phyloP scores from a whole-genome alignment of 306 rosid genomes.

The Ochetophila trinervis region DNA sequence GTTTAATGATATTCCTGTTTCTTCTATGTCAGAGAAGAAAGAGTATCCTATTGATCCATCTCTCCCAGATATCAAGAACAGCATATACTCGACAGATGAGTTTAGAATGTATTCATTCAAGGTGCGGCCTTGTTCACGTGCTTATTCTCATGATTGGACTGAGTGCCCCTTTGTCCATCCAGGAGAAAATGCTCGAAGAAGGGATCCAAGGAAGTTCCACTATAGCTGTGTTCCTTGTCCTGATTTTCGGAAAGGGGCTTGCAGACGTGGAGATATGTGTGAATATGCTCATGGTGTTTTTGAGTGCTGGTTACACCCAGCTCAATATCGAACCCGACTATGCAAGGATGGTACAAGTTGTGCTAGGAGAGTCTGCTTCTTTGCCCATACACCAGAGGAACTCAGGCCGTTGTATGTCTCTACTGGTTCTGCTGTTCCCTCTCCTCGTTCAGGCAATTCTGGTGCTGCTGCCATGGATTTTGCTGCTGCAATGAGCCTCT shows the following conservation, averaged over 20 bases:
- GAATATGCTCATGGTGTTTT: slow-evolving; percentile 96
- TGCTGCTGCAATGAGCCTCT: slow-evolving; percentile 82
- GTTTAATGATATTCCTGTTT: slow-evolving; percentile 43
- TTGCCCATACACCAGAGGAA: slow-evolving; percentile 86
- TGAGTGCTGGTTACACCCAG: slow-evolving; percentile 98
- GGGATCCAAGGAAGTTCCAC: slow-evolving; percentile 94
- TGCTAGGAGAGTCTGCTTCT: slow-evolving; percentile 86
- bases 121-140: slow-evolving; percentile 94
- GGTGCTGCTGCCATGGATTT: slow-evolving; percentile 74
- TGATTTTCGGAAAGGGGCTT: slow-evolving; percentile 90
- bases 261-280: slow-evolving; percentile 93
- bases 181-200: slow-evolving; percentile 93
- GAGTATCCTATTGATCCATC: slow-evolving; percentile 89
- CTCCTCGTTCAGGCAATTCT: slow-evolving; percentile 81
- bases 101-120: slow-evolving; percentile 92
- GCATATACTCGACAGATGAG: slow-evolving; percentile 91
- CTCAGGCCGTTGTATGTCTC: slow-evolving; percentile 86
- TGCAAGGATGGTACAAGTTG: slow-evolving; percentile 88
- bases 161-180: slow-evolving; percentile 98
- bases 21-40: slow-evolving; percentile 72
- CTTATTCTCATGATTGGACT: slow-evolving; percentile 96
- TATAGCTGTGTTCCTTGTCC: slow-evolving; percentile 97
- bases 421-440: slow-evolving; percentile 90
- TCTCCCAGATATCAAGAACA: slow-evolving; percentile 90
- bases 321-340: slow-evolving; percentile 85